These are phyloP conservation scores for Cordyceps cicadae DNA, from an alignment of 2,329 filamentous ascomycete genomes.

Conservation along the genomic window DNA sequence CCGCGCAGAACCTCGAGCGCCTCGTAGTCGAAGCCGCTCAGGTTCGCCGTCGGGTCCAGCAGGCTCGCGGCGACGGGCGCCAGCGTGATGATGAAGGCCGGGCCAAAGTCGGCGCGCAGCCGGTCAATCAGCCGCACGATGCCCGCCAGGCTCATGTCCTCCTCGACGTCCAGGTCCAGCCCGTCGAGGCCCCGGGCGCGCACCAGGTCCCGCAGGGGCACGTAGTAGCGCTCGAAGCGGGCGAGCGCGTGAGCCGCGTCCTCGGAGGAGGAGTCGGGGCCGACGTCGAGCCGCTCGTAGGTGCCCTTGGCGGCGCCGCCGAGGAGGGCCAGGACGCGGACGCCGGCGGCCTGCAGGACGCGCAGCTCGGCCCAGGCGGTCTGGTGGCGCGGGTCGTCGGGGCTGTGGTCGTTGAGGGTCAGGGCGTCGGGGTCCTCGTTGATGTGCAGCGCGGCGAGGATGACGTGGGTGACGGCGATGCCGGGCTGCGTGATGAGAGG, in stretches of 20 bases:
- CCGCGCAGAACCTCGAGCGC: slow-evolving; percentile 62
- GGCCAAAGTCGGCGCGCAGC: slow-evolving; percentile 60
- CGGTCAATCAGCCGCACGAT: slow-evolving; percentile 60
- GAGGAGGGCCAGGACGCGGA: slow-evolving; percentile 79
- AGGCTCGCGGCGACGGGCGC: slow-evolving; percentile 73
- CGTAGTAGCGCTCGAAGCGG: slow-evolving; percentile 67
- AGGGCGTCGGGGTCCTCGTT: slow-evolving; percentile 58
- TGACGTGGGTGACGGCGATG: slow-evolving; percentile 64
- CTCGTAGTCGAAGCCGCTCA: slow-evolving; percentile 77
- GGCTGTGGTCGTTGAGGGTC: slow-evolving; percentile 72
- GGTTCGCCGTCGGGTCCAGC: slow-evolving; percentile 45
- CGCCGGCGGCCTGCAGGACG: slow-evolving; percentile 60
- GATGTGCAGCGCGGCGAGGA: slow-evolving; percentile 79
- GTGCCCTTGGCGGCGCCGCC: slow-evolving; percentile 76
- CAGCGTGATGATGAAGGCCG: slow-evolving; percentile 66
- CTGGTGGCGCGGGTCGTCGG: slow-evolving; percentile 57
- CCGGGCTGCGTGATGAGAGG: slow-evolving; percentile 40
- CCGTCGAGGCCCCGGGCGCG: slow-evolving; percentile 55
- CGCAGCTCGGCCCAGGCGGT: slow-evolving; percentile 73
- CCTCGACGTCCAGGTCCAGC: slow-evolving; percentile 73
- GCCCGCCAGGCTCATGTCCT: slow-evolving; percentile 59
- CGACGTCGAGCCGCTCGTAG: slow-evolving; percentile 51
- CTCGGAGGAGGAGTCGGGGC: slow-evolving; percentile 21
- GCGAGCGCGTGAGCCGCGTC: slow-evolving; percentile 24
- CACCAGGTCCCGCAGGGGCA: slow-evolving; percentile 58